Evolutionary conservation across 768 basidiomycete species (phyloP).

Genomic region (Tubosaeta sp.): DNA sequence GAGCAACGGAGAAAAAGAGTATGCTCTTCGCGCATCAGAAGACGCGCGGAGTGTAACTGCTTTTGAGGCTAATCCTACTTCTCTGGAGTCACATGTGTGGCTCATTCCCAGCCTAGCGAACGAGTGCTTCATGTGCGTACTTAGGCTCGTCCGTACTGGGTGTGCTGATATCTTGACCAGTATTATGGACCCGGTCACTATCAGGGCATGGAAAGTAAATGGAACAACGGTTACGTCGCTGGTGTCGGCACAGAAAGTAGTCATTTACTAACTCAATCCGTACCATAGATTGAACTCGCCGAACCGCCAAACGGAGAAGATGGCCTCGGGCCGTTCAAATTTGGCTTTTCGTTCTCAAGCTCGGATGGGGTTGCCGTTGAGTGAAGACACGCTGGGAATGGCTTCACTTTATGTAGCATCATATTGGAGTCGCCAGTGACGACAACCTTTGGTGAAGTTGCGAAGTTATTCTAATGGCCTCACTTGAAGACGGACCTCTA

Average conservation of each 20-base stretch:
- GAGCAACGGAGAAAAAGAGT: not conserved
- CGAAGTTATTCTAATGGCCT: too few species aligned
- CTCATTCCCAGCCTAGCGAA: not conserved
- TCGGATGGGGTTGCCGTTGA: too few species aligned
- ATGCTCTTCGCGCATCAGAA: not conserved
- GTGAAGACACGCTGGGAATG: too few species aligned
- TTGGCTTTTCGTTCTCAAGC: too few species aligned
- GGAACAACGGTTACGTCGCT: not conserved
- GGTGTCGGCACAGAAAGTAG: not conserved
- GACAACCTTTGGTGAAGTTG: too few species aligned
- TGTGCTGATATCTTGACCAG: not conserved
- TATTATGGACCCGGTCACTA: not conserved
- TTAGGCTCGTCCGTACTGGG: not conserved
- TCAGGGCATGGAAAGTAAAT: not conserved
- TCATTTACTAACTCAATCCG: not conserved
- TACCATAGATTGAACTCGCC: not conserved
- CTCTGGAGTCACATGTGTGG: conserved; percentile 2
- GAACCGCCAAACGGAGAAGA: not conserved
- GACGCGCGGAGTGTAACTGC: not conserved
- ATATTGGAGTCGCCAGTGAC: too few species aligned
- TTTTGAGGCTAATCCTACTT: not conserved
- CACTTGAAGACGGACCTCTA: too few species aligned
- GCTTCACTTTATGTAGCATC: too few species aligned
- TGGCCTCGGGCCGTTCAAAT: too few species aligned
- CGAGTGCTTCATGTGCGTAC: not conserved